phyloP scores from a whole-genome alignment of 192 early-diverging fungal species.

The Linnemannia exigua region DNA sequence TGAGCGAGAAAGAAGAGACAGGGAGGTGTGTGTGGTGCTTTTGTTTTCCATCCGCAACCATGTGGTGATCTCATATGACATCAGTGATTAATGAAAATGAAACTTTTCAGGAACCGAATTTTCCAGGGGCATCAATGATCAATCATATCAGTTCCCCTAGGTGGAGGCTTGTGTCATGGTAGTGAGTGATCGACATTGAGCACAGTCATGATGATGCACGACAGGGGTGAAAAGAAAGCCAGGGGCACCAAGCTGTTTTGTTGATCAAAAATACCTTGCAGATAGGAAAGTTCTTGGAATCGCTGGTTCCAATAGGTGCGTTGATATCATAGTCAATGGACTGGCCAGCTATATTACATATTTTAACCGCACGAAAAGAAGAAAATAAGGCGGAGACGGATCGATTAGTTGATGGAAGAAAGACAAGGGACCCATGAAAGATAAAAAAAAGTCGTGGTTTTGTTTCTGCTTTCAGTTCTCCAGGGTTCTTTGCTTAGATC shows the following conservation, averaged over 20 bases:
- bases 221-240: not conserved
- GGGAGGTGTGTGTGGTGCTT: not conserved
- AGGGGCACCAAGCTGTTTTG: not conserved
- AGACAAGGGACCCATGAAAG: not conserved
- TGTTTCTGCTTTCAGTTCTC: not conserved
- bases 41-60: not conserved
- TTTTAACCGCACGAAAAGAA: not conserved
- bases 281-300: conserved; percentile 43
- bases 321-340: conserved; percentile 63
- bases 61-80: not conserved
- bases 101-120: conserved; percentile 5
- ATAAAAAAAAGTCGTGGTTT: not conserved
- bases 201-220: not conserved
- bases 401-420: not conserved
- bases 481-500: not conserved
- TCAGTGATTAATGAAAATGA: not conserved
- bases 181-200: not conserved
- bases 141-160: not conserved
- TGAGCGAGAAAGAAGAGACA: not conserved
- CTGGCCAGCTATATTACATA: conserved; percentile 34
- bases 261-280: conserved; percentile 55
- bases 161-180: not conserved
- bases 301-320: conserved; percentile 54
- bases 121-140: not conserved
- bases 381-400: not conserved